Conservation (phyloP, 805 yeast genomes). For the Cyberlindnera mississippiensis region DNA sequence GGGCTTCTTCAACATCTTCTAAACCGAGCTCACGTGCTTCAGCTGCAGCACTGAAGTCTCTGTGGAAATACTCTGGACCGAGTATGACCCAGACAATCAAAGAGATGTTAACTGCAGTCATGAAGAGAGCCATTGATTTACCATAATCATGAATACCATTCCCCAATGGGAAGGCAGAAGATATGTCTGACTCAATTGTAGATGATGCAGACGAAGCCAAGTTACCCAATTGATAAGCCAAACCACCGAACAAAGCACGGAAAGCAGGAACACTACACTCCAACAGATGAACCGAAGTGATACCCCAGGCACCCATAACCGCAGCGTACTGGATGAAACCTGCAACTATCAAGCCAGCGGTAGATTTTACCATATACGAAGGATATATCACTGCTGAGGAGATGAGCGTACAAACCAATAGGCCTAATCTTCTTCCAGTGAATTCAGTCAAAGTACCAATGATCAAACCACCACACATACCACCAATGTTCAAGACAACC, state of each 20-base stretch:
- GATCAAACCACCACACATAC: slow-evolving; percentile 58
- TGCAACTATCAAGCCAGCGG: slow-evolving; percentile 45
- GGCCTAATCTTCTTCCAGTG: slow-evolving; percentile 57
- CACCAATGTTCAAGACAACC: slow-evolving; percentile 64
- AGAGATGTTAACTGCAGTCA: slow-evolving; percentile 60
- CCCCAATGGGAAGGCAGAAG: slow-evolving; percentile 21
- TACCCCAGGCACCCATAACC: slow-evolving; percentile 75
- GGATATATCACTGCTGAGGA: slow-evolving; percentile 65
- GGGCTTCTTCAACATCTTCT: slow-evolving; percentile 1
- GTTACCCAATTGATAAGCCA: slow-evolving; percentile 40
- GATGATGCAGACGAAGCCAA: slow-evolving; percentile 46
- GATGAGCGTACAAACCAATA: slow-evolving; percentile 44
- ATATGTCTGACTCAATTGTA: slow-evolving; percentile 56
- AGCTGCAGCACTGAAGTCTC: slow-evolving; percentile 29
- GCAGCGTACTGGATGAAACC: slow-evolving; percentile 63
- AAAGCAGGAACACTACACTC: slow-evolving; percentile 65
- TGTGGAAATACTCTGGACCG: slow-evolving; percentile 55
- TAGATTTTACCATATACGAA: slow-evolving; percentile 39
- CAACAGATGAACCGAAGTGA: slow-evolving; percentile 59
- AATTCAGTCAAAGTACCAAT: slow-evolving; percentile 55
- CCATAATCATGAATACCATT: slow-evolving; percentile 52
- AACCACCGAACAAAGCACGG: slow-evolving; percentile 58
- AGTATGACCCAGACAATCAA: slow-evolving; percentile 42
- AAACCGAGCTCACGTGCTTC: slow-evolving; percentile 13
- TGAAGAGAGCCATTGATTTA: slow-evolving; percentile 66